These are phyloP conservation scores for Hygrophila difformis DNA, from an alignment of 257 asterid genomes.

Conservation along the genomic window DNA sequence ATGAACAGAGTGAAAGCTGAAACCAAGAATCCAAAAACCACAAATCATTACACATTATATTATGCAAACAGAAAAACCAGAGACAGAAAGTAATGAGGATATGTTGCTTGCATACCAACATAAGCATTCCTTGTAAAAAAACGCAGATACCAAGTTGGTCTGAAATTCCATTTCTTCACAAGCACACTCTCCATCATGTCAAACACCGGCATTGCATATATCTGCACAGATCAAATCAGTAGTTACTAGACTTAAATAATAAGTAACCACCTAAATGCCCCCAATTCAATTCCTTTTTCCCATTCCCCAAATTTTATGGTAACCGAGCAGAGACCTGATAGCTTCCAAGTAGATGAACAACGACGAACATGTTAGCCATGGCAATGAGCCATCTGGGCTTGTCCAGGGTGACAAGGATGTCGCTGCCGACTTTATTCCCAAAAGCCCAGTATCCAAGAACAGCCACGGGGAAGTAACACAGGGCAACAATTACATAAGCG, in stretches of 20 bases:
- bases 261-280: too few relatives aligned
- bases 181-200: slow-evolving; percentile 47
- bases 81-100: neutral
- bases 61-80: neutral
- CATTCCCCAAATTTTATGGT: too few relatives aligned
- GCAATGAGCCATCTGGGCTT: slow-evolving; percentile 26
- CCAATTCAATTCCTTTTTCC: too few relatives aligned
- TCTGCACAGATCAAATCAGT: slow-evolving; percentile 17
- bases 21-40: neutral
- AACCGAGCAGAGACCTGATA: slow-evolving; percentile 34
- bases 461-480: slow-evolving; percentile 27
- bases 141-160: slow-evolving; percentile 27
- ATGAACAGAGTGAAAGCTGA: slow-evolving; percentile 15
- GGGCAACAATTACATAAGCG: slow-evolving; percentile 22
- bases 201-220: slow-evolving; percentile 43
- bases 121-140: slow-evolving; percentile 27
- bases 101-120: slow-evolving; percentile 31
- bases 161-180: slow-evolving; percentile 28
- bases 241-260: too few relatives aligned
- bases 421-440: slow-evolving; percentile 16
- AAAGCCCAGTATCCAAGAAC: slow-evolving; percentile 16
- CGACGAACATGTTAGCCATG: slow-evolving; percentile 24
- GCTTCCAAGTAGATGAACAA: slow-evolving; percentile 25
- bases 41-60: neutral
- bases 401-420: slow-evolving; percentile 10